Conservation (phyloP, 2,329 filamentous ascomycete genomes). For the Neonectria hederae region DNA sequence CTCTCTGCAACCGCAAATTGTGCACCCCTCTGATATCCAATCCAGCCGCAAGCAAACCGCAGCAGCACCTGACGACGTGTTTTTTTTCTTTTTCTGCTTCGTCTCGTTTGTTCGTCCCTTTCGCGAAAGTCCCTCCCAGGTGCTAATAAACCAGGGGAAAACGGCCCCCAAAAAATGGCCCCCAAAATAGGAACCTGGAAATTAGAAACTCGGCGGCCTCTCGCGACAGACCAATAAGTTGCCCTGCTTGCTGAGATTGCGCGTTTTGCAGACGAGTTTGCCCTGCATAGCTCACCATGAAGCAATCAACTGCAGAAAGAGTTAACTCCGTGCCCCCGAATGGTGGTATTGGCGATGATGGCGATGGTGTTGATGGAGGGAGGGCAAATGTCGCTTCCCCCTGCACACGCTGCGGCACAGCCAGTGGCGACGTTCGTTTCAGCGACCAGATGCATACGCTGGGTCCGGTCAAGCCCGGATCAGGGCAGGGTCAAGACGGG, state of each 20-base stretch:
- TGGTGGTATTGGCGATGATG: neutral
- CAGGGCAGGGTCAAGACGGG: neutral
- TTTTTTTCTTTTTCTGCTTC: neutral
- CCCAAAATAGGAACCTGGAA: conserved; percentile 11
- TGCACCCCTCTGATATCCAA: conserved; percentile 3
- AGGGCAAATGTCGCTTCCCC: conserved; percentile 6
- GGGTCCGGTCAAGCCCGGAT: neutral
- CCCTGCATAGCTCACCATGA: neutral
- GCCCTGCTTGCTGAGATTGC: conserved; percentile 1
- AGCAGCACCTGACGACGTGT: neutral
- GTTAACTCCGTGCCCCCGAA: neutral
- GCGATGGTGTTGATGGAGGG: conserved; percentile 17
- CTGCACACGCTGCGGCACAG: conserved; percentile 2
- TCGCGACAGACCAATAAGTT: conserved; percentile 4
- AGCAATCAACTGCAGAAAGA: neutral
- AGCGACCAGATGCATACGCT: neutral
- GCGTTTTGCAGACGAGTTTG: neutral
- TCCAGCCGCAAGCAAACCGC: neutral
- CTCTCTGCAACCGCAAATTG: neutral
- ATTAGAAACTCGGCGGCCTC: conserved; percentile 20
- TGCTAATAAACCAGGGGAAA: too few species aligned
- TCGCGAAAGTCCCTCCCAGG: neutral
- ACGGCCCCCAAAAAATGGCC: conserved; percentile 10
- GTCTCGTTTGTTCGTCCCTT: neutral
- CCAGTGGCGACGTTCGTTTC: conserved; percentile 20